Conservation (phyloP, 2,329 filamentous ascomycete species). For the Penicillium capsulatum region DNA sequence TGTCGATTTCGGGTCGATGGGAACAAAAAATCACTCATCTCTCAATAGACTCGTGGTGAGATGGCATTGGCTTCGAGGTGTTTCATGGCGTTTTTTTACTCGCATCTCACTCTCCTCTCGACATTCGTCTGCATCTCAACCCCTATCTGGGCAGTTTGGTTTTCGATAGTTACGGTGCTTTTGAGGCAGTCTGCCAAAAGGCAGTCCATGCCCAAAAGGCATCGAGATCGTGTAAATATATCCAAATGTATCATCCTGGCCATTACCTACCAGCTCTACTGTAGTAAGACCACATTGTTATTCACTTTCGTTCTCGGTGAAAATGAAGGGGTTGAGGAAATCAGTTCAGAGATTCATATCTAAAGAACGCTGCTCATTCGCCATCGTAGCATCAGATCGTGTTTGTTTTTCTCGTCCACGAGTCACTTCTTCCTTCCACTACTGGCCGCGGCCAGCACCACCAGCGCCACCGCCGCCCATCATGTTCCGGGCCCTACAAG, state of each 20-base stretch:
- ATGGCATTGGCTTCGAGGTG: conserved; percentile 23
- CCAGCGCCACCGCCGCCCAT: conserved; percentile 55
- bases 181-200: neutral
- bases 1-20: neutral
- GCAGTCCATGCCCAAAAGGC: neutral
- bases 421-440: conserved; percentile 14
- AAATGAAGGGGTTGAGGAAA: neutral
- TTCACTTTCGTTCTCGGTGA: too few species aligned
- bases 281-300: too few species aligned
- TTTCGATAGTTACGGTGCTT: conserved; percentile 6
- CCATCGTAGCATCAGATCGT: conserved; percentile 21
- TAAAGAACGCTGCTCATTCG: conserved; percentile 18
- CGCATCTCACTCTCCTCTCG: conserved; percentile 31
- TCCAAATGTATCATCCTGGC: too few species aligned
- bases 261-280: too few species aligned
- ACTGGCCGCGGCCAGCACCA: conserved; percentile 37
- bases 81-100: conserved; percentile 23
- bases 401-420: conserved; percentile 17
- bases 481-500: conserved; percentile 59
- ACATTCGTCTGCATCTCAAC: conserved; percentile 19
- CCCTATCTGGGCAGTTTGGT: conserved; percentile 7
- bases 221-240: conserved; percentile 17
- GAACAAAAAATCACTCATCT: conserved; percentile 8
- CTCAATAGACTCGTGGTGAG: conserved; percentile 24
- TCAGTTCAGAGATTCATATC: conserved; percentile 8